These are phyloP conservation scores for Penicillium ucsense DNA, from an alignment of 495 filamentous ascomycete species.

Conservation along the genomic window DNA sequence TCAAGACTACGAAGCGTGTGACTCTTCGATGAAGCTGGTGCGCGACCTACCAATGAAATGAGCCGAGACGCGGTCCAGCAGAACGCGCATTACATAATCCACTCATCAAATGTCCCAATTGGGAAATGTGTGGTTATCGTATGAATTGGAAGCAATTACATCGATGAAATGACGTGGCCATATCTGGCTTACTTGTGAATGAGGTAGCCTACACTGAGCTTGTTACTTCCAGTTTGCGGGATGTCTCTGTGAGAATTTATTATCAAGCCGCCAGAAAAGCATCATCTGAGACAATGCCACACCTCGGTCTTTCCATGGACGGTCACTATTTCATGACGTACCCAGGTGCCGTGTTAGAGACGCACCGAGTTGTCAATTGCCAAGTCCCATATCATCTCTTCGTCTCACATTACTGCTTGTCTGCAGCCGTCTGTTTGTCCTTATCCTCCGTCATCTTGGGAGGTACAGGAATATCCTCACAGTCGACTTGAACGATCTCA, in stretches of 20 bases:
- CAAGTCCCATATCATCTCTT: background rate
- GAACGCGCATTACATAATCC: background rate
- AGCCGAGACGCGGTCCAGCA: background rate
- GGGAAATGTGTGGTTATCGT: background rate
- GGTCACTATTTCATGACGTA: too few relatives aligned
- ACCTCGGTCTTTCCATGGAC: too few relatives aligned
- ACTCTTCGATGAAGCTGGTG: background rate
- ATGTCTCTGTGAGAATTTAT: too few relatives aligned
- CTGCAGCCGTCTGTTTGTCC: background rate
- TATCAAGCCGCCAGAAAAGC: too few relatives aligned
- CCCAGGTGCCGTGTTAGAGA: too few relatives aligned
- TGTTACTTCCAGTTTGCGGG: too few relatives aligned
- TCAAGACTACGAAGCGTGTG: too few relatives aligned
- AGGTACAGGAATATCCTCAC: slow-evolving; percentile 9
- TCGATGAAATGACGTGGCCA: background rate
- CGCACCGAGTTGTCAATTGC: too few relatives aligned
- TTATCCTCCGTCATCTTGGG: background rate
- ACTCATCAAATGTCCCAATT: background rate
- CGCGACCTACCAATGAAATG: background rate
- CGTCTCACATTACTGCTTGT: background rate
- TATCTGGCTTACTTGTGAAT: too few relatives aligned
- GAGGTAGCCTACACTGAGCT: too few relatives aligned
- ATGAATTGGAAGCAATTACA: background rate
- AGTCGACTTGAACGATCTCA: slow-evolving; percentile 13
- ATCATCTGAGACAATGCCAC: too few relatives aligned